Evolutionary conservation across 345 rosid genomes (phyloP).

Genomic region (Hibiscus tridactylites): DNA sequence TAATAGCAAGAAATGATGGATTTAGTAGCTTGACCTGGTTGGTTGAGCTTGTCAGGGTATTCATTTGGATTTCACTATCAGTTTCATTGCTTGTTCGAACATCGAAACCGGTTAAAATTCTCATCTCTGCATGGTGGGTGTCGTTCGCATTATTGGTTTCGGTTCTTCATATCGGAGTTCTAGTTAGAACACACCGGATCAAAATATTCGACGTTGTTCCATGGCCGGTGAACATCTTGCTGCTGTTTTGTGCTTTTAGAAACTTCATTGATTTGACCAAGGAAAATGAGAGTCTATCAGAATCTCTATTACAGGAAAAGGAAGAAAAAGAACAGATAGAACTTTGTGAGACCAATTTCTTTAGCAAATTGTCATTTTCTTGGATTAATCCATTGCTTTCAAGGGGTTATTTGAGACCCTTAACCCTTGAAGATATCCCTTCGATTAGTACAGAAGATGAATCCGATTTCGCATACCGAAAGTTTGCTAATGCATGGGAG

Average conservation of each 20-base stretch:
- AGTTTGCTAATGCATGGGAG: constrained; percentile 49
- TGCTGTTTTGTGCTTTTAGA: constrained; percentile 47
- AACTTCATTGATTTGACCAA: constrained; percentile 19
- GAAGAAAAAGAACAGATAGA: constrained; percentile 15
- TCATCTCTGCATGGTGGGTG: constrained; percentile 62
- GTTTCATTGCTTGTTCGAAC: constrained; percentile 49
- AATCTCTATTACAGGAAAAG: constrained; percentile 37
- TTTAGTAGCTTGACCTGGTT: neutral
- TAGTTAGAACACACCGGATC: constrained; percentile 26
- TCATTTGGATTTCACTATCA: constrained; percentile 51
- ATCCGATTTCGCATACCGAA: constrained; percentile 40
- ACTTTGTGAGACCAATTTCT: constrained; percentile 36
- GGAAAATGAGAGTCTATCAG: constrained; percentile 25
- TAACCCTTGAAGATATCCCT: constrained; percentile 54
- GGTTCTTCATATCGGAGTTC: constrained; percentile 29
- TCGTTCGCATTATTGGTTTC: constrained; percentile 36
- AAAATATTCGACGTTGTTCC: constrained; percentile 29
- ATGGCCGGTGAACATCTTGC: constrained; percentile 43
- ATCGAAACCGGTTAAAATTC: constrained; percentile 34
- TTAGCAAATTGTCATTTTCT: constrained; percentile 47
- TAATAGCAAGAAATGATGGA: constrained; percentile 11
- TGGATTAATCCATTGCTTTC: constrained; percentile 62
- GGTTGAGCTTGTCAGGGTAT: constrained; percentile 48
- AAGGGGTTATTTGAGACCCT: constrained; percentile 49
- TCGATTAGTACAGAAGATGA: constrained; percentile 37